Evolutionary conservation across 805 yeast genomes (phyloP).

Genomic region (Candida koratica): DNA sequence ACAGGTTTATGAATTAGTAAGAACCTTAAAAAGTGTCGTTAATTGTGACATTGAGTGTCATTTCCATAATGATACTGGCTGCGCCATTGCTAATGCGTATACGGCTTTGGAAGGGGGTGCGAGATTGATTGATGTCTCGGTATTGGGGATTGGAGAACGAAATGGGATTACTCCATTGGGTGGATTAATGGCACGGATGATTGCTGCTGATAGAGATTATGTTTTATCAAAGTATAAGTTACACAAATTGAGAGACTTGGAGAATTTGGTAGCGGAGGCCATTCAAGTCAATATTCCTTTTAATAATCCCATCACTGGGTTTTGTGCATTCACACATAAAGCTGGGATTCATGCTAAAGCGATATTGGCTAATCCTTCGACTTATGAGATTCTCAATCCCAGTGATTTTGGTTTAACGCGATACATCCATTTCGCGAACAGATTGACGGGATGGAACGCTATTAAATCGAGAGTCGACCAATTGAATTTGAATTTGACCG

Average conservation of each 20-base stretch:
- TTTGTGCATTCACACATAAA: slow-evolving; percentile 62
- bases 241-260: slow-evolving; percentile 53
- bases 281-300: slow-evolving; percentile 58
- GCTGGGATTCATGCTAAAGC: slow-evolving; percentile 65
- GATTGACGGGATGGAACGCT: slow-evolving; percentile 63
- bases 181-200: slow-evolving; percentile 62
- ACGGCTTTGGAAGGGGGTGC: slow-evolving; percentile 64
- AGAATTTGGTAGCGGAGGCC: slow-evolving; percentile 55
- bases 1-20: slow-evolving; percentile 58
- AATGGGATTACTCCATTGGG: slow-evolving; percentile 61
- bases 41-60: slow-evolving; percentile 59
- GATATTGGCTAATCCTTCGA: slow-evolving; percentile 59
- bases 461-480: slow-evolving; percentile 60
- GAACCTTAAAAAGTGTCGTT: slow-evolving; percentile 54
- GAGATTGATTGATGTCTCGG: slow-evolving; percentile 54
- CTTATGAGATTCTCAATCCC: slow-evolving; percentile 57
- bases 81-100: slow-evolving; percentile 62
- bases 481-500: slow-evolving; percentile 51
- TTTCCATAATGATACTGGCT: slow-evolving; percentile 62
- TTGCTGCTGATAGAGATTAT: slow-evolving; percentile 57
- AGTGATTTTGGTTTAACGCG: slow-evolving; percentile 58
- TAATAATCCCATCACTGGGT: slow-evolving; percentile 61
- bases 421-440: slow-evolving; percentile 57
- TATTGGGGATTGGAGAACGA: slow-evolving; percentile 61
- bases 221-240: slow-evolving; percentile 56